phyloP scores from a whole-genome alignment of 495 filamentous ascomycete species.

The Wilcoxina mikolae region DNA sequence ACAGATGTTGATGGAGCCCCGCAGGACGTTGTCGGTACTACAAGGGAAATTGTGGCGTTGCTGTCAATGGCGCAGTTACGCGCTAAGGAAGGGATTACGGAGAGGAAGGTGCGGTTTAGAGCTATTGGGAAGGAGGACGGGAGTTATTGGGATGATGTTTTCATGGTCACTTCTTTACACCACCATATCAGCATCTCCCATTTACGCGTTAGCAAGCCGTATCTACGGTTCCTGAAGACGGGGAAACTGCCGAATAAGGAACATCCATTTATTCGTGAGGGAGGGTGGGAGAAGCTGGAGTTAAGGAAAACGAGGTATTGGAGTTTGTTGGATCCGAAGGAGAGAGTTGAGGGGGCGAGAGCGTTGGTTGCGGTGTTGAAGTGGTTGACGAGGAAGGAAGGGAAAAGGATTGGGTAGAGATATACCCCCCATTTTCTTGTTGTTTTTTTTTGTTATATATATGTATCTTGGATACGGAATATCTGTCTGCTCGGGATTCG shows the following conservation, averaged over 20 bases:
- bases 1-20: slow-evolving; percentile 18
- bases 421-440: no score
- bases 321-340: slow-evolving; percentile 22
- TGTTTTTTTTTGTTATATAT: no score
- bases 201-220: slow-evolving; percentile 19
- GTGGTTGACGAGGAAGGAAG: slow-evolving; percentile 19
- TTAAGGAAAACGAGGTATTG: slow-evolving; percentile 23
- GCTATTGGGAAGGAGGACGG: slow-evolving; percentile 19
- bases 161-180: slow-evolving; percentile 24
- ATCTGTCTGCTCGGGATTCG: no score
- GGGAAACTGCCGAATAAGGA: slow-evolving; percentile 20
- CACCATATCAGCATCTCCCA: slow-evolving; percentile 24
- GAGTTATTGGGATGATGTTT: slow-evolving; percentile 27
- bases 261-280: slow-evolving; percentile 21
- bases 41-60: slow-evolving; percentile 22
- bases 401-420: no score
- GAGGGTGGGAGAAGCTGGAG: slow-evolving; percentile 23
- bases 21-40: slow-evolving; percentile 23
- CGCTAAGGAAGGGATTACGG: slow-evolving; percentile 15
- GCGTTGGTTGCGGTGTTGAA: slow-evolving; percentile 17
- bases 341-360: slow-evolving; percentile 22
- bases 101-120: slow-evolving; percentile 22
- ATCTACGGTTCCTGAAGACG: slow-evolving; percentile 25
- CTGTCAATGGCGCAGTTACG: slow-evolving; percentile 25
- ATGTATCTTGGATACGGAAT: no score